A percentile compares a stretch with the other conserved stretches of the same genome.
phyloP scores from a whole-genome alignment of 2,329 filamentous ascomycete species.

The Epicoccum sorghinum region DNA sequence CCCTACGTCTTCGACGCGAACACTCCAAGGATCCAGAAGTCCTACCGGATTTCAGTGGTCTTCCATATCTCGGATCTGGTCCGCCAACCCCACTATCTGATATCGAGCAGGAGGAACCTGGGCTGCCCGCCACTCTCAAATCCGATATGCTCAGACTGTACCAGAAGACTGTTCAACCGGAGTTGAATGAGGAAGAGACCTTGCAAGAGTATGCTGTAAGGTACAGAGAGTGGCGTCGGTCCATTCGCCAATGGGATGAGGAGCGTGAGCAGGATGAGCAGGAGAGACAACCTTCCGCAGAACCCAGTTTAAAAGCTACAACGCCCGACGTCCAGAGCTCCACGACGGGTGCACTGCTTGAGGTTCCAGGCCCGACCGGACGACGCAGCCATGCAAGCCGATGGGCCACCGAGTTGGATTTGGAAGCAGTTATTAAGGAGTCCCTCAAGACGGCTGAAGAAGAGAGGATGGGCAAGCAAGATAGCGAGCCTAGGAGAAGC shows the following conservation, averaged over 20 bases:
- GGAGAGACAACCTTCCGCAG: slow-evolving; percentile 44
- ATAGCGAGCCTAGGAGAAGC: slow-evolving; percentile 65
- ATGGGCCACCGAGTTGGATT: slow-evolving; percentile 68
- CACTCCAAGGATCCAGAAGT: slow-evolving; percentile 42
- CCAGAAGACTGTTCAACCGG: slow-evolving; percentile 42
- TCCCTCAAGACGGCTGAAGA: slow-evolving; percentile 71
- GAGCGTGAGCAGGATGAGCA: slow-evolving; percentile 48
- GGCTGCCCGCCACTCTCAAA: slow-evolving; percentile 43
- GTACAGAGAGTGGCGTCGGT: slow-evolving; percentile 51
- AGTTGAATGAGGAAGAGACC: slow-evolving; percentile 34
- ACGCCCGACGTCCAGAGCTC: slow-evolving; percentile 55
- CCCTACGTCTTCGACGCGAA: slow-evolving; percentile 38
- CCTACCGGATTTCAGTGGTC: slow-evolving; percentile 49
- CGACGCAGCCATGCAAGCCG: slow-evolving; percentile 40
- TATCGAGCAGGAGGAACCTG: slow-evolving; percentile 47
- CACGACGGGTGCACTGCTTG: slow-evolving; percentile 35
- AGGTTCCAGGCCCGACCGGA: slow-evolving; percentile 36
- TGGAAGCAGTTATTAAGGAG: slow-evolving; percentile 74
- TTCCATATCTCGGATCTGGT: slow-evolving; percentile 55
- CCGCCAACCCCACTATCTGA: slow-evolving; percentile 53
- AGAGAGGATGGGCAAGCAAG: slow-evolving; percentile 71
- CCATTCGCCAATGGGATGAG: slow-evolving; percentile 50
- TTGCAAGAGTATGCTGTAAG: slow-evolving; percentile 44
- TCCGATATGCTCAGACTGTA: slow-evolving; percentile 44
- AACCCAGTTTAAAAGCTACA: slow-evolving; percentile 42